These are phyloP conservation scores for Lactarius sp. DNA, from an alignment of 768 basidiomycete species.

Conservation along the genomic window DNA sequence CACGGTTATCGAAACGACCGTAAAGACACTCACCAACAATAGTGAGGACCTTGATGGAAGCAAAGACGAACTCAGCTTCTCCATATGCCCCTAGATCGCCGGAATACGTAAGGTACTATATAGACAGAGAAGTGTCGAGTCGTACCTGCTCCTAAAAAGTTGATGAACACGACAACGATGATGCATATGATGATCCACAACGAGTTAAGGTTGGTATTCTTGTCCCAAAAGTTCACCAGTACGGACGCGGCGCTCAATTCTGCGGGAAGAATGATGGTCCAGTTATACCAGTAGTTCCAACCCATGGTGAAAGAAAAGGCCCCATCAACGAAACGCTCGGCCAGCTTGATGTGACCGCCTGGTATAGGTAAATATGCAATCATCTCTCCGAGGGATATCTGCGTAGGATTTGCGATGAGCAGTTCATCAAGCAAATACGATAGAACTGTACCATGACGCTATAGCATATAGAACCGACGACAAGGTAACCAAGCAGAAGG, in stretches of 20 bases:
- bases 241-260: conserved; percentile 73
- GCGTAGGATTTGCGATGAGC: conserved; percentile 3
- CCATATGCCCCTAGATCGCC: conserved; percentile 55
- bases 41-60: conserved; percentile 88
- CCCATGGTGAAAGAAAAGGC: conserved; percentile 55
- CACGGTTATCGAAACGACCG: too few species aligned
- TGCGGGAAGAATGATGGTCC: conserved; percentile 63
- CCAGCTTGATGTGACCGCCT: conserved; percentile 75
- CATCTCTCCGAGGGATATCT: conserved; percentile 73
- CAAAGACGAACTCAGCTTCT: conserved; percentile 84
- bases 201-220: conserved; percentile 51
- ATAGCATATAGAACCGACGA: conserved; percentile 64
- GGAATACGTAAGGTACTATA: too few species aligned
- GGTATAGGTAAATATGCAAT: conserved; percentile 71
- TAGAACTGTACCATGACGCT: conserved; percentile 55
- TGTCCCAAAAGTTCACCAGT: conserved; percentile 73
- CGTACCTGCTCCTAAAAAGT: conserved; percentile 21
- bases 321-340: conserved; percentile 77
- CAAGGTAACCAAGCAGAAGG: conserved; percentile 64
- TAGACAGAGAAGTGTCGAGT: too few species aligned
- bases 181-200: conserved; percentile 81
- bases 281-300: conserved; percentile 56
- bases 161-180: conserved; percentile 52
- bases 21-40: conserved; percentile 56
- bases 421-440: not conserved